These are phyloP conservation scores for Sclerotinia subarctica DNA, from an alignment of 2,329 filamentous ascomycete genomes.

Conservation along the genomic window DNA sequence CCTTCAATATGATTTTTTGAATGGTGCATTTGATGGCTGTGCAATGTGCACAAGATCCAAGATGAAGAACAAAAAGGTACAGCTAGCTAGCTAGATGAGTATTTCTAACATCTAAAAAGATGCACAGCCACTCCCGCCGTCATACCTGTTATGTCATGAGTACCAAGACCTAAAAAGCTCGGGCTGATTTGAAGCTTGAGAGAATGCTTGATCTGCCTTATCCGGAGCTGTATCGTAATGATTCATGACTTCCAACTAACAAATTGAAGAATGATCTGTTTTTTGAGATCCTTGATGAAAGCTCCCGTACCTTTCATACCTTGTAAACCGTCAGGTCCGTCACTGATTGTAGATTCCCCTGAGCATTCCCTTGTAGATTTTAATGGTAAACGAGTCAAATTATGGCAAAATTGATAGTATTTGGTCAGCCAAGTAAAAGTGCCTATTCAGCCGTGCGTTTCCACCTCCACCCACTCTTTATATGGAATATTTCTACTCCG, in stretches of 20 bases:
- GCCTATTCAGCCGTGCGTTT: neutral
- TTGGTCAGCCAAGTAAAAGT: conserved; percentile 10
- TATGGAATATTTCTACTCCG: neutral
- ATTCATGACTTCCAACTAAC: neutral
- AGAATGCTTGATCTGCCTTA: conserved; percentile 18
- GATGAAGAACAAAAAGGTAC: neutral
- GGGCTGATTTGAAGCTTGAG: conserved; percentile 12
- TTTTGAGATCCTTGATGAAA: neutral
- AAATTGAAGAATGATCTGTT: neutral
- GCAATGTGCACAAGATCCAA: neutral
- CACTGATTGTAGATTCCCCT: neutral
- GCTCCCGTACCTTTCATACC: neutral
- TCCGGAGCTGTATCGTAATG: neutral
- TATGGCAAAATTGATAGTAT: neutral
- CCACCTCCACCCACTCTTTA: conserved; percentile 3
- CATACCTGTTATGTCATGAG: neutral
- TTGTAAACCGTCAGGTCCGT: neutral
- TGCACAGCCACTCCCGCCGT: conserved; percentile 11
- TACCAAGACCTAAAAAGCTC: neutral
- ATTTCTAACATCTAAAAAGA: conserved; percentile 2
- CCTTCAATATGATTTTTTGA: neutral
- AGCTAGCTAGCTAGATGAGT: neutral
- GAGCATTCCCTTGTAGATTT: neutral
- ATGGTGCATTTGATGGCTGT: conserved; percentile 9
- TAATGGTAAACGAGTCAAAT: neutral